Evolutionary conservation across 164 flowering plant species (phyloP).

Genomic region (Tetracentron sinense): DNA sequence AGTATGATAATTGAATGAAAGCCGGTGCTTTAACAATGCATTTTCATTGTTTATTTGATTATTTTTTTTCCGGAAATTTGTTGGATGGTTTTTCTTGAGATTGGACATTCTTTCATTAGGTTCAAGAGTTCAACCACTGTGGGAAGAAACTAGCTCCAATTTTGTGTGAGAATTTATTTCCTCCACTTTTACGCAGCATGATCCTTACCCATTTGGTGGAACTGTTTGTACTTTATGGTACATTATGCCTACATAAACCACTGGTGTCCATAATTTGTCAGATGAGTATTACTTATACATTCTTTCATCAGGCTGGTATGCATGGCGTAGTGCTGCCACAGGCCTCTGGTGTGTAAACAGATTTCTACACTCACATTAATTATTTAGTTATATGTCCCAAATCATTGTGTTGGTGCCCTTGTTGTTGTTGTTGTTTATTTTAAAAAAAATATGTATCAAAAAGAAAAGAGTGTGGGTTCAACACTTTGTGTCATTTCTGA

Average conservation of each 20-base stretch:
- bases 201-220: not conserved
- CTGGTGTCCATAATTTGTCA: too few relatives aligned
- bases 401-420: too few relatives aligned
- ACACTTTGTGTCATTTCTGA: conserved; percentile 9
- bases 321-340: too few relatives aligned
- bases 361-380: too few relatives aligned
- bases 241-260: too few relatives aligned
- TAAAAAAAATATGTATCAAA: too few relatives aligned
- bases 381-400: too few relatives aligned
- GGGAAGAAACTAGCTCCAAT: not conserved
- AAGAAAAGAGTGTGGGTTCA: not conserved
- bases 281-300: too few relatives aligned
- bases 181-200: not conserved
- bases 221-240: not conserved
- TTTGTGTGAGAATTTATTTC: not conserved
- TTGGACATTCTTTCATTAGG: not conserved
- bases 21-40: not conserved
- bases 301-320: too few relatives aligned
- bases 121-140: not conserved
- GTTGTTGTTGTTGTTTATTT: too few relatives aligned
- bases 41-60: too few relatives aligned
- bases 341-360: too few relatives aligned
- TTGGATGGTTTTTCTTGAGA: not conserved
- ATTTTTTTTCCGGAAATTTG: not conserved
- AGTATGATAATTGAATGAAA: not conserved